Base-by-base conservation (phyloP, 2,329 filamentous ascomycete species). In the Zymoseptoria tritici region DNA sequence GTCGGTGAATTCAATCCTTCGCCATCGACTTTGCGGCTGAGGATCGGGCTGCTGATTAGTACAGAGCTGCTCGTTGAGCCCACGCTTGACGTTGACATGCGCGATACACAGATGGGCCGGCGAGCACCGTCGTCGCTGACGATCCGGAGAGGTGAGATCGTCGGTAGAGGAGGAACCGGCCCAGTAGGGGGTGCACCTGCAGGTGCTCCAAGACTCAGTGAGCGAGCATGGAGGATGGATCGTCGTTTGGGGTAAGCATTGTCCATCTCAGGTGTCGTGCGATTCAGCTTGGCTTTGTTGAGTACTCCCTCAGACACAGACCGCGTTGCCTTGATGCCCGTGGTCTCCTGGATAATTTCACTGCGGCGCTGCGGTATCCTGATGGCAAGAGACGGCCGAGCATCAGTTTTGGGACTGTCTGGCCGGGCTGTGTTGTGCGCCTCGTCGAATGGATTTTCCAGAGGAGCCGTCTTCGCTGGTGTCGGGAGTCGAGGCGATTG, bases 131-230 rank as follows among this genome's bases (percentile, higher is more conserved):
- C 52, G 50, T 57, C 59, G 16, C 19, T 57, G 26, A 20, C 49
- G 24, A 55, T 51, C 13, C 57, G 56, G 2, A 59, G 60, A 9
- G 65, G 63, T 11, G 64, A 60, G 6, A 68, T 71, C 9, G 74
- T 66, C 20, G 78, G 78, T 8, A 79, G 63, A 16, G 77, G 75
- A 16, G 78, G 78, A 0, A 79, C 68, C 9, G 75, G 75, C 13
- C 71, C 70, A 26, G 73, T 72, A 9, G 77, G 77, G 7, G 73
- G 75, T 50, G 70, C 68, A n/a, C 74, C 75, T 8, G 68, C 60
- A 53, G 67, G 70, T 54, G 67, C 72, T 55, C 73, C 71, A 7
- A 74, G 60, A 58, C 74, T 75, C 20, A 70, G 60, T 1, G 74
- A 73, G 36, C 73, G 66, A 9, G 62, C 57, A 50, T 72, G 68